Evolutionary conservation across 208 protist species (phyloP).

Genomic region (Acanthamoeba lenticulata): DNA sequence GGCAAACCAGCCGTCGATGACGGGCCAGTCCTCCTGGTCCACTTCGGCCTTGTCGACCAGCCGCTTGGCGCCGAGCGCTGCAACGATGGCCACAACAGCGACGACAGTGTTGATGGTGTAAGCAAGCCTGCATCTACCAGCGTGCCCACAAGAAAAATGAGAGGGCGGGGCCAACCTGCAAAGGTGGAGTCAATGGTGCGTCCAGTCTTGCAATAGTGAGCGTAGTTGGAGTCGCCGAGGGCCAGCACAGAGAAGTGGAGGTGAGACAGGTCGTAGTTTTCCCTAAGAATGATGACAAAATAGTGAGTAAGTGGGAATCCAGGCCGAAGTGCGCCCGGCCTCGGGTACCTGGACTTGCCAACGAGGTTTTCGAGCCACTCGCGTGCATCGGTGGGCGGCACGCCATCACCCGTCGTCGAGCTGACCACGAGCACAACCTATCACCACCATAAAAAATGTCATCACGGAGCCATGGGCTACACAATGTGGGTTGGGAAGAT

Average conservation of each 20-base stretch:
- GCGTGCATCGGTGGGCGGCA: constrained; percentile 79
- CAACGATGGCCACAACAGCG: not conserved
- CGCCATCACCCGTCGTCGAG: constrained; percentile 86
- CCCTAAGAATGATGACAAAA: constrained; percentile 72
- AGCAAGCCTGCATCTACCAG: no score
- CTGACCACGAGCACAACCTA: constrained; percentile 81
- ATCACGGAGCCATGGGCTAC: not conserved
- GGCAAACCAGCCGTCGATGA: constrained; percentile 35
- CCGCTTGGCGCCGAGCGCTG: constrained; percentile 27
- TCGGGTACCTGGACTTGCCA: not conserved
- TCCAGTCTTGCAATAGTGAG: constrained; percentile 81
- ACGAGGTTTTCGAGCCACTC: not conserved
- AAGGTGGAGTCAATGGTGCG: constrained; percentile 79
- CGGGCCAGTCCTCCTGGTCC: constrained; percentile 54
- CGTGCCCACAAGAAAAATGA: no score
- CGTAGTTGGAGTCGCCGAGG: constrained; percentile 85
- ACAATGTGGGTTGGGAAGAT: not conserved
- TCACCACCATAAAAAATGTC: not conserved
- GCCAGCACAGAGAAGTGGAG: constrained; percentile 84
- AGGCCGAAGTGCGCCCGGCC: not conserved
- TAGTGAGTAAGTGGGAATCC: constrained; percentile 80
- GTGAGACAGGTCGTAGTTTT: constrained; percentile 36
- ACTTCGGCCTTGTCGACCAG: not conserved
- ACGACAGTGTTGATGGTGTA: not conserved
- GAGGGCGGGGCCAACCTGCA: no score